Percentiles rank a stretch among this genome's conserved stretches.
phyloP scores from a whole-genome alignment of 129 eudicot genomes.

The sunflower (Helianthus annuus) region HanXRQr2.0-SUNRISE NC_035443.2:21683429-21683928 shows the following conservation, averaged over 20 bases:
- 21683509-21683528: constrained; percentile 25
- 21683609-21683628: constrained; percentile 45
- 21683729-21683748: constrained; percentile 32
- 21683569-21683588: constrained; percentile 53
- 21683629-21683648: constrained; percentile 42
- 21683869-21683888: no score
- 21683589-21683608: constrained; percentile 62
- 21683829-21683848: no score
- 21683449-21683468: constrained; percentile 31
- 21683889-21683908: no score
- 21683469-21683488: constrained; percentile 62
- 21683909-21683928: no score
- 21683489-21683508: constrained; percentile 48
- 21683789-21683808: no score
- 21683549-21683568: constrained; percentile 60
- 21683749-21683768: no score
- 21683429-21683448: no score
- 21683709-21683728: constrained; percentile 72
- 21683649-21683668: constrained; percentile 43
- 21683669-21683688: constrained; percentile 29
- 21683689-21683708: constrained; percentile 61
- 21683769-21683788: no score
- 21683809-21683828: no score
- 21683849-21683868: no score
- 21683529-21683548: constrained; percentile 65